Base-by-base conservation (phyloP, 768 basidiomycete genomes). In the Psilocybe cyanescens region DNA sequence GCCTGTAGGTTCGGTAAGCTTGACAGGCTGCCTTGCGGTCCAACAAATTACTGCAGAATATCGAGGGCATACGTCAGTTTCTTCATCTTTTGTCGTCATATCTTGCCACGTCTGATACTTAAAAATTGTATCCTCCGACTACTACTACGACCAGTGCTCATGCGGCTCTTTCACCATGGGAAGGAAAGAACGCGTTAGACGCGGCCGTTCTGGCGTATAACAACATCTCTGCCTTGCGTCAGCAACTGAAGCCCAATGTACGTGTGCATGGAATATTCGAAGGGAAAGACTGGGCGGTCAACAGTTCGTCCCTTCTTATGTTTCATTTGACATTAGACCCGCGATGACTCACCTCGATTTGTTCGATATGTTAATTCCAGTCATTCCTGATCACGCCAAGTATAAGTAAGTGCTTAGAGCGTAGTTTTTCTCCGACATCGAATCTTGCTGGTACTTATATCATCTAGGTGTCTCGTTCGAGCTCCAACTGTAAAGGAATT, bases 191-290 rank as follows among this genome's bases (percentile, higher is more conserved):
- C 65, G 88, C 93, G 1, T 75, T 94, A 7, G 94, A 96, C 69
- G 94, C 94, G 0, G 92, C 92, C 11, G 89, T 94, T 4, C 79
- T 93, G 1, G 89, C 90, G 2, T 95, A 95, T 68, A 89, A 83
- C 50, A 90, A 87, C 57, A 86, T 95, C 19, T 86, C 91, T 0
- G 86, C 87, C 2, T 80, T 95, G 33, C 85, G 94, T 14, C 94
- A 96, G 72, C 94, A 95, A 67, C 79, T 93, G 16, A 81, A 83
- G 56, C 91, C 94, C 0, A 86, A 87, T 0, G 84, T 89, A 63
- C 87, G 93, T 39, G 84, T 93, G 2, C 93, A 96, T 68, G 92
- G 92, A 0, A 83, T 94, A 53, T 86, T 95, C 68, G 81, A 83
- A 65, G 92, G 92, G 1, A 83, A 81, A 59, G 86, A 91, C 65